Conservation (phyloP, 139 green algal genomes). For the Coelastrella sp. region DNA sequence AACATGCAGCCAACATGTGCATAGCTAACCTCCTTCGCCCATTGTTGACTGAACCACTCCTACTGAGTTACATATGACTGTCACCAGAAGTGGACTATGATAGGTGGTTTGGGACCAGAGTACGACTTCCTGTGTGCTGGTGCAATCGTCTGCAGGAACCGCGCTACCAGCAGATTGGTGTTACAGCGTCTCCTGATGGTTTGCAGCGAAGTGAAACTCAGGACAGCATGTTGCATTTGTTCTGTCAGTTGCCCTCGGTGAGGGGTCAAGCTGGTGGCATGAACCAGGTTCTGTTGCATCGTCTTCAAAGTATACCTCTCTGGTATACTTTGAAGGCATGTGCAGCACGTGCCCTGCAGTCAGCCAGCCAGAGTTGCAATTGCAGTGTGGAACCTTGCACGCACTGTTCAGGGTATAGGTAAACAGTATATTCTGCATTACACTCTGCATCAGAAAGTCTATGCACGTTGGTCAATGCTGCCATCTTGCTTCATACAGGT, state of each 20-base stretch:
- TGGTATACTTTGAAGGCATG: no score
- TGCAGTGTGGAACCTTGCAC: no score
- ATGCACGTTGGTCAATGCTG: no score
- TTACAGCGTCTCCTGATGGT: slow-evolving; percentile 8
- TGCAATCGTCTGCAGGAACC: slow-evolving; percentile 24
- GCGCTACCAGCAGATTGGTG: neutral
- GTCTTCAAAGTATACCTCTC: no score
- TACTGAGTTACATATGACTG: neutral
- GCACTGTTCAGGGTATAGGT: no score
- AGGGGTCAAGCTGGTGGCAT: neutral
- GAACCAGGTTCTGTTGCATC: neutral
- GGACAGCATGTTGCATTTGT: slow-evolving; percentile 3
- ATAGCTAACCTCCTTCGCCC: neutral
- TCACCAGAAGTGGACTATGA: neutral
- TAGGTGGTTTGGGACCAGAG: neutral
- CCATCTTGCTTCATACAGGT: neutral
- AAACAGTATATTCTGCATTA: neutral
- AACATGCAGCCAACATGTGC: no score
- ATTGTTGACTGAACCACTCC: neutral
- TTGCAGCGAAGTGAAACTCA: neutral
- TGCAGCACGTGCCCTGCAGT: no score
- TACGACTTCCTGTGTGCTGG: no score
- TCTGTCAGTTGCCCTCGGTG: slow-evolving; percentile 19
- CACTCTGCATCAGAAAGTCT: neutral
- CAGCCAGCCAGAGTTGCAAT: no score